Evolutionary conservation across 306 rosid genomes (phyloP), one percentile per base, ranked within the genome.

Genomic region (Cucurbita argyrosperma): DNA sequence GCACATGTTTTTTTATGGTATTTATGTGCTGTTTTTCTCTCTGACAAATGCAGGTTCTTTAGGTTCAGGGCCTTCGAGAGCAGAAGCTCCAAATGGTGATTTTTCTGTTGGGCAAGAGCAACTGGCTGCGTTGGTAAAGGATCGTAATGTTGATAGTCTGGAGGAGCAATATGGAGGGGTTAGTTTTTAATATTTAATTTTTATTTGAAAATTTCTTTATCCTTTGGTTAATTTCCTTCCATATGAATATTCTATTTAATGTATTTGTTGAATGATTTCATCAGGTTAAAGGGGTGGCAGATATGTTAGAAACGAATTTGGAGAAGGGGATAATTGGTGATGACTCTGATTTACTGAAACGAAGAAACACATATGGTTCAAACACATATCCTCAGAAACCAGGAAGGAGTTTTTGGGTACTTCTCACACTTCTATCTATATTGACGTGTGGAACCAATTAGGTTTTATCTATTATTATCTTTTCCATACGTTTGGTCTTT

Each of bases 291-390:
- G 96, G 96, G 75, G 3, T 95, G 37, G 86, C 89, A 51, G 78
- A 84, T 63, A 82, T 81, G 71, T 79, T 95, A 80, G 81, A 87
- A 88, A 83, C 96, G 39, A 78, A 83, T 81, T 21, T 86, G 70
- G 96, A 91, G 71, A 89, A 90, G 89, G 99, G 99, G 73, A 72
- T 91, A 67, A 18, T 12, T 77, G 96, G 87, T 12, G 96, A 90
- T 81, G 96, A 91, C 65, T 84, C 80, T 30, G 99, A 89, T 71
- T 74, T 91, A 71, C 76, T 83, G n/a, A 89, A 83, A 73, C 83
- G 96, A 49, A 91, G 71, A 81, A 84, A 76, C 76, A 87, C 83
- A 8, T 95, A 84, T 80, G 97, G 97, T 65, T 84, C 99, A 45
- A 91, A 95, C 81, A 83, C 86, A 71, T 91, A 91, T 87, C 97